Evolutionary conservation across 495 filamentous ascomycete species (phyloP), one percentile per base, ranked within the genome.

Genomic region (Cairneyella variabilis): DNA sequence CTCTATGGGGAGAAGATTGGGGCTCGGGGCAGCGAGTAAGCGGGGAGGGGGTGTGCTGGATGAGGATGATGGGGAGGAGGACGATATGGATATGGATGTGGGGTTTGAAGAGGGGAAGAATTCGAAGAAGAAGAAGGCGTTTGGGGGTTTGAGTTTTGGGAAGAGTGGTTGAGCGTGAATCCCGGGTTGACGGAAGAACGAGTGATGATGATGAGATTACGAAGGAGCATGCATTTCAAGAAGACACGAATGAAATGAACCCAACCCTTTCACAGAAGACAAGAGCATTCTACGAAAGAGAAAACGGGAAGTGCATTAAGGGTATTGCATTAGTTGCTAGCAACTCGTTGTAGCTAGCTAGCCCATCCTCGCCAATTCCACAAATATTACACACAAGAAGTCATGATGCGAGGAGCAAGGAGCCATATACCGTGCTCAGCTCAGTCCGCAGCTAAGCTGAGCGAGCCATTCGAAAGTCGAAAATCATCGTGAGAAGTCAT

Each of bases 81-180:
- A 79, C 32, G 78, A 79, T 56, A 79, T 82, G 74, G 84, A 85
- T 49, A 32, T 79, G n/a, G 76, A 82, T 59, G 65, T 71, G 9
- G 78, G 72, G 23, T 53, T 57, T 38, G 53, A 25, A 65, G 67
- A 46, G 50, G 64, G 27, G 16, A 22, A 27, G 26, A 28, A 52
- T 14, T 8, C 52, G 51, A 48, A 21, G 38, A 64, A 60, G 54
- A 64, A 60, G 49, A 59, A 53, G 27, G 57, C 51, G 1, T 57
- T 59, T 50, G 38, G 38, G 42, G 16, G 17, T 16, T 39, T 39
- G 43, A 27, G n/a, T n/a, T n/a, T n/a, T 27, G 20, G 27, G 32
- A 37, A 16, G 34, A 12, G 43, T 44, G 43, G 40, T 38, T 10
- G 22, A 43, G 16, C 42, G 17, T 12, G 26, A 14, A 34, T 34